Conservation (phyloP, 139 green algal species). For the Closterium sp. region DNA sequence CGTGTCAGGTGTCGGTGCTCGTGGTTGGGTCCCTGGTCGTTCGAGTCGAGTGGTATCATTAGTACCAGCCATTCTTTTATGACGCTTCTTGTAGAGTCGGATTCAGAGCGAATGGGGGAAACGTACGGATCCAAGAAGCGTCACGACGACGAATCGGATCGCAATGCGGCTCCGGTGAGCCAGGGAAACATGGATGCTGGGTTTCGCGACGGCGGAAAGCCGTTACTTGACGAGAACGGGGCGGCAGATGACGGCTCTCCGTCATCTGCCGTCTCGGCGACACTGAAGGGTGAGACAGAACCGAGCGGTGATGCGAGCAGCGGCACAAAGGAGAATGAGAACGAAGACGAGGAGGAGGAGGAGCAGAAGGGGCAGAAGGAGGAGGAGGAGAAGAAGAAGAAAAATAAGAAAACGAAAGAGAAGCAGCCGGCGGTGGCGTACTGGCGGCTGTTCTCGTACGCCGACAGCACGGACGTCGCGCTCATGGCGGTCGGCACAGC, state of each 20-base stretch:
- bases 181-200: not conserved
- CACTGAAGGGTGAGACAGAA: not conserved
- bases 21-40: not conserved
- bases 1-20: not conserved
- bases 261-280: not conserved
- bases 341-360: not conserved
- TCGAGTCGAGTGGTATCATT: not conserved
- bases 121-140: not conserved
- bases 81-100: not conserved
- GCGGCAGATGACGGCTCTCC: not conserved
- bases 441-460: conserved; percentile 15
- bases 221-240: not conserved
- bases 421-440: conserved; percentile 4
- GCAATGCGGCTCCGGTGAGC: not conserved
- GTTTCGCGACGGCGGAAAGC: not conserved
- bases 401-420: not conserved
- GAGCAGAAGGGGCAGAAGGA: not conserved
- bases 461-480: not conserved
- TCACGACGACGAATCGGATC: not conserved
- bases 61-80: not conserved
- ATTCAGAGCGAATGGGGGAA: not conserved
- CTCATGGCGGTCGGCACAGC: conserved; percentile 7
- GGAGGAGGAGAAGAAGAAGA: not conserved
- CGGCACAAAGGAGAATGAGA: not conserved
- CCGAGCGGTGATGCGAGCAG: too few relatives aligned